Percentiles rank a stretch among this genome's conserved stretches.
phyloP scores from a whole-genome alignment of 805 yeast genomes.

The Nakazawaea wickerhamii region DNA sequence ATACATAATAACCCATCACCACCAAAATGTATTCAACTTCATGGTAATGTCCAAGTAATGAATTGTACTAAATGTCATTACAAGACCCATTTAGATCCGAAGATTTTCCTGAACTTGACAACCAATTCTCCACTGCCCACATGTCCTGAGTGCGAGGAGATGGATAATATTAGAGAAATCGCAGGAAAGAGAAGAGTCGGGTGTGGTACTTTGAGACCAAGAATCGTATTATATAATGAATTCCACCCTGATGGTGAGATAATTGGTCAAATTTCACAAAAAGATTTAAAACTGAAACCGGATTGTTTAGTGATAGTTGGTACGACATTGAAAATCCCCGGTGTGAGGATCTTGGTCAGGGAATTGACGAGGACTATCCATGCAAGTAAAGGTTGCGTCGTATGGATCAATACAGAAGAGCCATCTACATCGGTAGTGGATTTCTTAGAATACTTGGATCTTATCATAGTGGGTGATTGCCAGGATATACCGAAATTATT shows the following conservation, averaged over 20 bases:
- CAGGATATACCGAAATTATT: conserved; percentile 41
- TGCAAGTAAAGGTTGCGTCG: conserved; percentile 50
- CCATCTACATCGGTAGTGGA: conserved; percentile 47
- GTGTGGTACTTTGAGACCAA: conserved; percentile 56
- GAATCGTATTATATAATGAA: conserved; percentile 69
- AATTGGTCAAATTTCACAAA: conserved; percentile 68
- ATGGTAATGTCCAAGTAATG: conserved; percentile 72
- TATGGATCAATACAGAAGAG: conserved; percentile 56
- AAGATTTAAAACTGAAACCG: conserved; percentile 59
- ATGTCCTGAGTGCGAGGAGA: conserved; percentile 62
- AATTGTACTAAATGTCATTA: conserved; percentile 73
- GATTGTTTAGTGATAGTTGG: conserved; percentile 82
- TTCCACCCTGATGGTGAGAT: conserved; percentile 84
- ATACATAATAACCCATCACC: conserved; percentile 30
- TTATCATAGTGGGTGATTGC: conserved; percentile 61
- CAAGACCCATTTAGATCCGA: conserved; percentile 47
- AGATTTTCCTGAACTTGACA: conserved; percentile 32
- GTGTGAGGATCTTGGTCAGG: conserved; percentile 55
- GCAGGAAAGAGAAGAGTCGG: conserved; percentile 66
- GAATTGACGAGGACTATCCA: conserved; percentile 56
- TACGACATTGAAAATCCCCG: conserved; percentile 78
- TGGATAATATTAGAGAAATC: conserved; percentile 47
- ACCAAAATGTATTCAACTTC: conserved; percentile 72
- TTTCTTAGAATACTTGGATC: conserved; percentile 47
- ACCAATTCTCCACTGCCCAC: conserved; percentile 33